Base-by-base conservation (phyloP, 2,329 filamentous ascomycete genomes). In the Fusarium sp. region DNA sequence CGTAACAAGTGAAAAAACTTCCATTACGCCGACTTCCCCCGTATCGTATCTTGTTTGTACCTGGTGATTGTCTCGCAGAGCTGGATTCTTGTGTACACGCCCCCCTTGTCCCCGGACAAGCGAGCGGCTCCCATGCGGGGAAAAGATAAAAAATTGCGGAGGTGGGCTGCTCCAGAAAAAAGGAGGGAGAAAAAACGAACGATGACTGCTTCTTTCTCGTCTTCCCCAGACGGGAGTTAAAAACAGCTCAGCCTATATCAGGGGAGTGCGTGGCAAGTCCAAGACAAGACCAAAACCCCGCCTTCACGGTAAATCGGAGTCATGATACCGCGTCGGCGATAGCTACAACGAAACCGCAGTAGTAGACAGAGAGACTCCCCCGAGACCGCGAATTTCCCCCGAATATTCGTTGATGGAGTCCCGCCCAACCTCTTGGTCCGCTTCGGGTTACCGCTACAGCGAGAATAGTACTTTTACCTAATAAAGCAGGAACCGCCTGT, bases 41-140 rank as follows among this genome's bases (percentile, higher is more conserved):
- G 54, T 68, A 24, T 62, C 45, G 22, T 64, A 47, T 47, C 46
- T 45, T 51, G 46, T 22, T 42, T 62, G 44, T 29, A 30, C 55
- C 29, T 51, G 25, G n/a, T 30, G 53, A 49, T 32, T 14, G 40
- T 66, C 62, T 40, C 30, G 30, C 27, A 27, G 24, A 52, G 5
- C 50, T 30, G 22, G 24, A 38, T 40, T 32, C 24, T 49, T 30
- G 29, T 24, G 18, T 24, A 46, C 68, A 72, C 66, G 49, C 68
- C 68, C 68, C 67, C 56, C 63, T 50, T 49, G 59, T 68, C 63
- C 55, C 45, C 24, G 32, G 47, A 54, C 68, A 71, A 62, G 68
- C 68, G 68, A 71, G 68, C 70, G 69, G 70, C 66, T 72, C 66
- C 55, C 66, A 70, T 73, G 71, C 68, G 71, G 71, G 71, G 71